These are phyloP conservation scores for Daedaleopsis nitida DNA, from an alignment of 768 basidiomycete species.

Conservation along the genomic window DNA sequence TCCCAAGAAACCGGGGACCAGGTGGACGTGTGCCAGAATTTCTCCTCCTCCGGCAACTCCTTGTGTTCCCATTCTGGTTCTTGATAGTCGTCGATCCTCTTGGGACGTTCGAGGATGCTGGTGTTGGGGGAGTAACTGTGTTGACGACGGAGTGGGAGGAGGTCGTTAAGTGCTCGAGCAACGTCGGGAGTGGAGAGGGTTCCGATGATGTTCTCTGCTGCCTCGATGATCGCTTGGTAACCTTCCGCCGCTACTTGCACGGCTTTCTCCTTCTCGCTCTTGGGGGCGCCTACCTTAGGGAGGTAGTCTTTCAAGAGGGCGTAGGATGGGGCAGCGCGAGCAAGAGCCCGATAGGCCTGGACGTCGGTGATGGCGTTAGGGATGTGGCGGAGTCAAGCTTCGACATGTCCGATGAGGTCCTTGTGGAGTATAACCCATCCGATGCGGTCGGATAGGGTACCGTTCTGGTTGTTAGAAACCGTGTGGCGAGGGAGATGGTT, in stretches of 20 bases:
- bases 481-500: not conserved
- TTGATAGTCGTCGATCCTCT: no score
- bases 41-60: no score
- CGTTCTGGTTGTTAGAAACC: not conserved
- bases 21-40: no score
- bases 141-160: not conserved
- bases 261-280: not conserved
- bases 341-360: not conserved
- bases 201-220: not conserved
- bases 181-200: not conserved
- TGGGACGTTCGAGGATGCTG: no score
- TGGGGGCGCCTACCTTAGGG: not conserved
- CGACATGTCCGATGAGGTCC: not conserved
- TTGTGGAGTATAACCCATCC: not conserved
- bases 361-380: not conserved
- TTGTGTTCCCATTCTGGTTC: no score
- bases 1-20: no score
- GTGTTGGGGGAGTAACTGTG: not conserved
- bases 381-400: not conserved
- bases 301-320: not conserved
- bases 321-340: not conserved
- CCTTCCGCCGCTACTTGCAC: not conserved
- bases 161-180: not conserved
- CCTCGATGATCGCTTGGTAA: not conserved
- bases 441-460: not conserved